Conservation (phyloP, 257 asterid genomes). For the Echium plantagineum region DNA sequence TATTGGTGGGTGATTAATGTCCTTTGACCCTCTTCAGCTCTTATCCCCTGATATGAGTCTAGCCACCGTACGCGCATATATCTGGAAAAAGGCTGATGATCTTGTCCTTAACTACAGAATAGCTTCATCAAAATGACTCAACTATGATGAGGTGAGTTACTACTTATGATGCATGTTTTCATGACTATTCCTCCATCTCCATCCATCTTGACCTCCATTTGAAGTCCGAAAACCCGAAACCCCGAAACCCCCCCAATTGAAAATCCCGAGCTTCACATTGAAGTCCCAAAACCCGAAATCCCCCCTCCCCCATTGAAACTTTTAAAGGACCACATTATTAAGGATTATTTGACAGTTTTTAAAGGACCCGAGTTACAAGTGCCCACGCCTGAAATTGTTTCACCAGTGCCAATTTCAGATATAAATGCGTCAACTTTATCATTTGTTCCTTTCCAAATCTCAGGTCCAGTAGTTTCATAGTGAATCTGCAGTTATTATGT, state of each 20-base stretch:
- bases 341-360: background rate
- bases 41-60: slow-evolving; percentile 93
- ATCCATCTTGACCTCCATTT: no score
- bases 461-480: slow-evolving; percentile 91
- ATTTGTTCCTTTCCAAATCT: slow-evolving; percentile 55
- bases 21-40: slow-evolving; percentile 40
- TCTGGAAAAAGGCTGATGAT: slow-evolving; percentile 98
- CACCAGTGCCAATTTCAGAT: slow-evolving; percentile 77
- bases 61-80: slow-evolving; percentile 88
- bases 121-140: slow-evolving; percentile 40
- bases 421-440: slow-evolving; percentile 55
- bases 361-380: background rate
- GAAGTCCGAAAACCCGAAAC: no score
- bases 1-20: no score
- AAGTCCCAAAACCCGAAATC: no score
- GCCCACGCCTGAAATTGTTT: slow-evolving; percentile 64
- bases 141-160: slow-evolving; percentile 6
- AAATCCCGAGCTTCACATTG: no score
- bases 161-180: background rate
- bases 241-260: no score
- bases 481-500: slow-evolving; percentile 33
- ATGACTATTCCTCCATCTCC: no score
- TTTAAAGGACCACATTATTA: background rate
- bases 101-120: slow-evolving; percentile 72
- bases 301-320: background rate